Percentiles rank a stretch among this genome's conserved stretches.
phyloP scores from a whole-genome alignment of 2,329 filamentous ascomycete species.

The Penicillium polonicum region DNA sequence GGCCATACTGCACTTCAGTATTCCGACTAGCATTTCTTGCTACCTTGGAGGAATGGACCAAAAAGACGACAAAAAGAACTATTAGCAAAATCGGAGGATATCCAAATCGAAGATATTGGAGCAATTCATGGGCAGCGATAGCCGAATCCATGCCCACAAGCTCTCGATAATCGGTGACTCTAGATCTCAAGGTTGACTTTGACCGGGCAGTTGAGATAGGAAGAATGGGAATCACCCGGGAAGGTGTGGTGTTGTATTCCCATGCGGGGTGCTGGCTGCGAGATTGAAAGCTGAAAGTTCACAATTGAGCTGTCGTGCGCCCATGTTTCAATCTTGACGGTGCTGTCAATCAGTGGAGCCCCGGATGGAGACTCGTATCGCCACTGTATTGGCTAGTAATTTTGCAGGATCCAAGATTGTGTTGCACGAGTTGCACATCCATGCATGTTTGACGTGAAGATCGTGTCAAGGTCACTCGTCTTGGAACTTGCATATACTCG shows the following conservation, averaged over 20 bases:
- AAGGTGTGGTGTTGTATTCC: background rate
- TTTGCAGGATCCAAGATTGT: background rate
- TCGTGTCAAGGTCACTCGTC: background rate
- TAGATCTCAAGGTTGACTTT: background rate
- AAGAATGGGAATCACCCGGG: background rate
- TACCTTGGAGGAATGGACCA: background rate
- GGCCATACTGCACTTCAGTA: background rate
- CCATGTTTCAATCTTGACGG: background rate
- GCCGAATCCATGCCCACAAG: background rate
- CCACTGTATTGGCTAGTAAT: background rate
- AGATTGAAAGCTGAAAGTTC: background rate
- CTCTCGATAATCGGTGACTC: background rate
- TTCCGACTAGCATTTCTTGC: background rate
- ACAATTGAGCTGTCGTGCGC: background rate
- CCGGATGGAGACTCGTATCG: background rate
- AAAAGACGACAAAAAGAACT: background rate
- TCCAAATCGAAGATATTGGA: background rate
- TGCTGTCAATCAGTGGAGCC: background rate
- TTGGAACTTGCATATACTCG: background rate
- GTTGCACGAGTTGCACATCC: background rate
- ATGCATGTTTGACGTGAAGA: background rate
- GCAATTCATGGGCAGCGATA: background rate
- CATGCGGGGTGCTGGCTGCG: background rate
- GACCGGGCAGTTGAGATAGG: background rate
- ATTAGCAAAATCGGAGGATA: background rate